Conservation (phyloP, 1,284 basidiomycete genomes). For the Leccinum pallidistipes region DNA sequence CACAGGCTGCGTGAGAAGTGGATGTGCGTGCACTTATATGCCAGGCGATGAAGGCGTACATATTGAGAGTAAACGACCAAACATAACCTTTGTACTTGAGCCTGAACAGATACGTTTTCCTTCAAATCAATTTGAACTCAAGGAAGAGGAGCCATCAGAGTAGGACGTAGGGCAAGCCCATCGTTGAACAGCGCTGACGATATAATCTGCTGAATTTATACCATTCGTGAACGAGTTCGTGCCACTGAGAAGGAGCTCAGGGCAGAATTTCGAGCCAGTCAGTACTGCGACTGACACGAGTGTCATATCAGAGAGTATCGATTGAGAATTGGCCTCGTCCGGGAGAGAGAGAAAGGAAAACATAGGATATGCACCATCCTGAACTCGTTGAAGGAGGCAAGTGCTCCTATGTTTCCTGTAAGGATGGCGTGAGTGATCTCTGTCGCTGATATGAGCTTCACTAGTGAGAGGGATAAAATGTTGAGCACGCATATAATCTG, state of each 20-base stretch:
- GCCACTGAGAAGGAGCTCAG: not conserved
- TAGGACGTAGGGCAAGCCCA: not conserved
- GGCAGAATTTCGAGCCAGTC: not conserved
- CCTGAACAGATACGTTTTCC: not conserved
- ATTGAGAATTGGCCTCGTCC: not conserved
- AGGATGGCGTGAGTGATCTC: too few relatives aligned
- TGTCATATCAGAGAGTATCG: not conserved
- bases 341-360: not conserved
- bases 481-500: too few relatives aligned
- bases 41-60: not conserved
- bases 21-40: not conserved
- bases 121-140: not conserved
- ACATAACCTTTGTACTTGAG: not conserved
- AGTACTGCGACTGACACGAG: not conserved
- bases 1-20: not conserved
- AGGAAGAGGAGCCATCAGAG: not conserved
- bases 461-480: too few relatives aligned
- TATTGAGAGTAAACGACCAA: not conserved
- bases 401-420: too few relatives aligned
- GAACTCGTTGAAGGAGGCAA: too few relatives aligned
- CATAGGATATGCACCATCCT: too few relatives aligned
- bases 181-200: not conserved
- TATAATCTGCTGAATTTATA: too few relatives aligned
- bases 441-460: too few relatives aligned
- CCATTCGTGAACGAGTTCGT: not conserved